Evolutionary conservation across 805 yeast species (phyloP).

Genomic region (Limtongozyma cylindracea): DNA sequence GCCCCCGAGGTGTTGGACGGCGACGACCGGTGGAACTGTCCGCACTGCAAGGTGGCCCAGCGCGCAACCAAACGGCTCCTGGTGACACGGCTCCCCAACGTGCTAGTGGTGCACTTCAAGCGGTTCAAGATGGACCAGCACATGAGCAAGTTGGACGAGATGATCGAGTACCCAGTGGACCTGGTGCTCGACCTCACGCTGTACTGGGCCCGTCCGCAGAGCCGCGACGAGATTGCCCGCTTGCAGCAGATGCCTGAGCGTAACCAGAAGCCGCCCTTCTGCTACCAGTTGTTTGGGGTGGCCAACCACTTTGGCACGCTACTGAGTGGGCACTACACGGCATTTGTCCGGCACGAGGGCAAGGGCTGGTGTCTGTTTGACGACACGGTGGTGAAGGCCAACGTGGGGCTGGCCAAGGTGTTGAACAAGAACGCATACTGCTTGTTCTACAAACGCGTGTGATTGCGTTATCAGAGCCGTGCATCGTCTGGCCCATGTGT

Average conservation of each 20-base stretch:
- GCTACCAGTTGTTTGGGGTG: slow-evolving; percentile 54
- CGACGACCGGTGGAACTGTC: slow-evolving; percentile 71
- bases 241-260: no score
- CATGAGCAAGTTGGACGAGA: slow-evolving; percentile 33
- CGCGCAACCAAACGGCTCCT: slow-evolving; percentile 42
- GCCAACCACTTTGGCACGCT: slow-evolving; percentile 69
- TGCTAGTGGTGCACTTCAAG: slow-evolving; percentile 65
- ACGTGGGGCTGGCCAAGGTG: slow-evolving; percentile 23
- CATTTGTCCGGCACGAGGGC: slow-evolving; percentile 46
- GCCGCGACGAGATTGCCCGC: no score
- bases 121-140: slow-evolving; percentile 35
- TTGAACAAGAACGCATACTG: slow-evolving; percentile 63
- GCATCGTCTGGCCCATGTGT: no score
- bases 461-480: neutral
- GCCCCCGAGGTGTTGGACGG: slow-evolving; percentile 50
- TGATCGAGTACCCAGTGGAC: slow-evolving; percentile 40
- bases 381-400: slow-evolving; percentile 39
- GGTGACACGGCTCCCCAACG: slow-evolving; percentile 56
- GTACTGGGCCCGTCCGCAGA: slow-evolving; percentile 56
- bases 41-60: slow-evolving; percentile 38
- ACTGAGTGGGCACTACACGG: slow-evolving; percentile 74
- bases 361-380: slow-evolving; percentile 60
- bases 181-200: slow-evolving; percentile 30
- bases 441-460: slow-evolving; percentile 34
- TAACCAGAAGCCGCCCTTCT: slow-evolving; percentile 59